phyloP scores from a whole-genome alignment of 495 filamentous ascomycete species.

The Daldinia vernicosa region DNA sequence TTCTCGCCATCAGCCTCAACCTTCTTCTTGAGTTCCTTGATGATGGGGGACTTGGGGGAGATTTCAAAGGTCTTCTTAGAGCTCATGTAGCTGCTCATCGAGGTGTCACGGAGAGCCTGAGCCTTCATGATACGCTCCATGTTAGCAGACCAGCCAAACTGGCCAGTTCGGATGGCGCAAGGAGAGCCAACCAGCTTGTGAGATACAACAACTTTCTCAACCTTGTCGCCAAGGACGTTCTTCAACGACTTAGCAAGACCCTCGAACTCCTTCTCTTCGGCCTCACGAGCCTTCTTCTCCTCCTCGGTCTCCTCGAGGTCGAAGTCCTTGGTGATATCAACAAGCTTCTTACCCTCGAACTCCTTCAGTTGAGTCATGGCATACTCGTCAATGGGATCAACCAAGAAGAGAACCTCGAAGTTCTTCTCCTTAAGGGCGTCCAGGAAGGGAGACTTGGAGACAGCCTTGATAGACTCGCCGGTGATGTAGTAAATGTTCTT shows the following conservation, averaged over 20 bases:
- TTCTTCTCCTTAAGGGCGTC: conserved; percentile 99
- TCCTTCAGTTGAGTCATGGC: conserved; percentile 99
- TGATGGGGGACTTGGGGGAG: conserved; percentile 96
- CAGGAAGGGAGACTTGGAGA: conserved; percentile 97
- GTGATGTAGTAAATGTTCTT: conserved; percentile 99
- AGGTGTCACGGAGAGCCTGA: conserved; percentile 98
- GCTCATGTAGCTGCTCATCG: conserved; percentile 99
- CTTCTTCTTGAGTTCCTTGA: conserved; percentile 99
- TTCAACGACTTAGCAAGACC: conserved; percentile 92
- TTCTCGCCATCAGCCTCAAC: conserved; percentile 96
- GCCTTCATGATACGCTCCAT: conserved; percentile 99
- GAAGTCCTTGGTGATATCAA: conserved; percentile 99
- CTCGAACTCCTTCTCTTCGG: conserved; percentile 98
- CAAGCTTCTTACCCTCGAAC: conserved; percentile 99
- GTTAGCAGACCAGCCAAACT: conserved; percentile 99
- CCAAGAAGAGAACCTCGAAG: conserved; percentile 99
- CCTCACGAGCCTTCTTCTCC: conserved; percentile 97
- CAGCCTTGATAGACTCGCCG: conserved; percentile 98
- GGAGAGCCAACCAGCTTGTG: conserved; percentile 97
- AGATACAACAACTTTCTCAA: conserved; percentile 99
- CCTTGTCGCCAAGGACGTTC: conserved; percentile 99
- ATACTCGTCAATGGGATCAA: conserved; percentile 99
- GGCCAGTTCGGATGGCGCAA: conserved; percentile 98
- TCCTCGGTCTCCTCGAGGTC: conserved; percentile 99
- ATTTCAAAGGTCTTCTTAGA: conserved; percentile 99